These are phyloP conservation scores for Fusarium lateritium DNA, from an alignment of 2,329 filamentous ascomycete species.

Conservation along the genomic window DNA sequence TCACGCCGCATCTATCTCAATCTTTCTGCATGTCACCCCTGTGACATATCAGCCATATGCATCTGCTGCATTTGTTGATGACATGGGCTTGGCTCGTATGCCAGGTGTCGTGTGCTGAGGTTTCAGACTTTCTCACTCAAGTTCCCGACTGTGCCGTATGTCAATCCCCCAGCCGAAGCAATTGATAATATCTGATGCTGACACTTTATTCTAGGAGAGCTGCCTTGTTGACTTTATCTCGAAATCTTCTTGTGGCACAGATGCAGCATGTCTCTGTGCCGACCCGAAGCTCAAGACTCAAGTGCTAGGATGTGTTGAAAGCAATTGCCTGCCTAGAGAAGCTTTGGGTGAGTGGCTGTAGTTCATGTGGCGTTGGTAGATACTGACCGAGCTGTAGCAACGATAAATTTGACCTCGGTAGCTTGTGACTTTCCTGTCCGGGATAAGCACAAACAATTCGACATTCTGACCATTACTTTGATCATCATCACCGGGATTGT, in stretches of 20 bases:
- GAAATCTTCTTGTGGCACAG: not conserved
- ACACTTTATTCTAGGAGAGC: not conserved
- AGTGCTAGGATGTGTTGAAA: not conserved
- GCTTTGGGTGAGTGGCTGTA: not conserved
- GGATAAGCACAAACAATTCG: slow-evolving; percentile 9
- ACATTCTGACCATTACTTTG: not conserved
- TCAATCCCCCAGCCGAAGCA: too few species aligned
- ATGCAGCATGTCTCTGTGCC: not conserved
- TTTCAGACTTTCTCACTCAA: not conserved
- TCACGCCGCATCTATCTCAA: not conserved
- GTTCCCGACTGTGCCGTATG: slow-evolving; percentile 7
- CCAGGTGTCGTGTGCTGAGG: not conserved
- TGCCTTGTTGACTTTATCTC: not conserved
- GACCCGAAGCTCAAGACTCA: not conserved
- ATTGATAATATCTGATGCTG: not conserved
- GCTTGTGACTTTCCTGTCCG: slow-evolving; percentile 7
- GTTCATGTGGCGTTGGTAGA: not conserved
- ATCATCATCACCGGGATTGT: not conserved
- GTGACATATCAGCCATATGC: not conserved
- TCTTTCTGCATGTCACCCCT: not conserved
- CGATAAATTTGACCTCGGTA: not conserved
- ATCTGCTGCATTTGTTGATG: not conserved
- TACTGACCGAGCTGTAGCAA: not conserved
- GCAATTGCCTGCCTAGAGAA: not conserved
- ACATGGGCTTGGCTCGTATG: slow-evolving; percentile 2